These are phyloP conservation scores for Psophocarpus tetragonolobus DNA, from an alignment of 306 rosid species.

Conservation along the genomic window DNA sequence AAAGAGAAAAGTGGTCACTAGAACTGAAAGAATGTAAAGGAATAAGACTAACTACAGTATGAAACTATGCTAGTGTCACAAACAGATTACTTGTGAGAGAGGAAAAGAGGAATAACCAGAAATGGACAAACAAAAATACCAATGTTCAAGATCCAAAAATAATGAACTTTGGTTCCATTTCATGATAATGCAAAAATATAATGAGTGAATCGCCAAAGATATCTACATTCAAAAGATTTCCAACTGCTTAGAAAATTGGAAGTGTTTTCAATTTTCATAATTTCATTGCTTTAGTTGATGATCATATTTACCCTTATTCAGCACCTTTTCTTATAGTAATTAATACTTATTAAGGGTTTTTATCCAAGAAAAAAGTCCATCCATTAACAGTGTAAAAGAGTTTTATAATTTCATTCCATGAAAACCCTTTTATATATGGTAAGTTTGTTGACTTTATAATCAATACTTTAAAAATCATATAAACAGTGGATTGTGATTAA, in stretches of 20 bases:
- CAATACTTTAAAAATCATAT: too few relatives aligned
- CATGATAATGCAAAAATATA: not conserved
- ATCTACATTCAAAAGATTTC: slow-evolving; percentile 7
- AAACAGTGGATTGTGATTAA: too few relatives aligned
- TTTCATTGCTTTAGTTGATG: slow-evolving; percentile 6
- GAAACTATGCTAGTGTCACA: slow-evolving; percentile 20
- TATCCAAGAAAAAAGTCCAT: too few relatives aligned
- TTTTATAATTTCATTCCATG: too few relatives aligned
- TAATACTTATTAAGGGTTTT: not conserved
- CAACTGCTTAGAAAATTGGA: not conserved
- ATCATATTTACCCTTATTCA: not conserved
- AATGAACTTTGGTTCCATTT: slow-evolving; percentile 4
- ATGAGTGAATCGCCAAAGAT: not conserved
- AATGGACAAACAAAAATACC: slow-evolving; percentile 6
- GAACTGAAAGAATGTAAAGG: slow-evolving; percentile 4
- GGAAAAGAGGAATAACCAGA: slow-evolving; percentile 1
- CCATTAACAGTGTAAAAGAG: too few relatives aligned
- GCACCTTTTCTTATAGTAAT: not conserved
- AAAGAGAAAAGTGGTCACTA: slow-evolving; percentile 34
- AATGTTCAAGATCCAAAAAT: not conserved
- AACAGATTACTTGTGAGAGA: not conserved
- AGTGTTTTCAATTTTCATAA: too few relatives aligned
- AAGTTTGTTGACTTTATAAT: too few relatives aligned
- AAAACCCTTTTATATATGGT: too few relatives aligned
- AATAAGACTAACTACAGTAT: slow-evolving; percentile 12